Conservation (phyloP, 2,329 filamentous ascomycete genomes). For the Ophiostoma piceae region DNA sequence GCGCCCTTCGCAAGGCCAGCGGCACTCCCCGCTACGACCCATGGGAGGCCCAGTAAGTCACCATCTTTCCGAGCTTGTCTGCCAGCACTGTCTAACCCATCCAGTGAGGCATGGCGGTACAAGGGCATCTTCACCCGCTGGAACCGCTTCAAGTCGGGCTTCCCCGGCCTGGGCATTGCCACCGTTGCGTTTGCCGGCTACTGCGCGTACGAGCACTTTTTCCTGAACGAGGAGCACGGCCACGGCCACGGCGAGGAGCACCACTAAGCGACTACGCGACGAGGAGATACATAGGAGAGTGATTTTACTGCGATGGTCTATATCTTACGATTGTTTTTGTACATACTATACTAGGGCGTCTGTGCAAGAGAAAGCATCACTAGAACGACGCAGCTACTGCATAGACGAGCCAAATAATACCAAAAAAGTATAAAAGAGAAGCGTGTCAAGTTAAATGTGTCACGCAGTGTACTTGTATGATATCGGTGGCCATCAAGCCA, state of each 20-base stretch:
- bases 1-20: slow-evolving; percentile 68
- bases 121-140: slow-evolving; percentile 77
- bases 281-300: neutral
- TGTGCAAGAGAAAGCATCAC: neutral
- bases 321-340: slow-evolving; percentile 16
- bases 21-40: slow-evolving; percentile 59
- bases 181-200: slow-evolving; percentile 87
- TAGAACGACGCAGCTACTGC: neutral
- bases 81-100: neutral
- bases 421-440: neutral
- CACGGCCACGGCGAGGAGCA: slow-evolving; percentile 53
- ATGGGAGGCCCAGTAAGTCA: slow-evolving; percentile 59
- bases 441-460: neutral
- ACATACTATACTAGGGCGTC: slow-evolving; percentile 16
- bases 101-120: slow-evolving; percentile 92
- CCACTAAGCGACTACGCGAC: slow-evolving; percentile 41
- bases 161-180: slow-evolving; percentile 89
- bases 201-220: slow-evolving; percentile 83
- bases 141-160: slow-evolving; percentile 80
- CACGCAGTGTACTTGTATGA: neutral
- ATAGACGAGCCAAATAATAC: slow-evolving; percentile 11
- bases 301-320: slow-evolving; percentile 11
- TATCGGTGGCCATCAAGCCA: neutral
- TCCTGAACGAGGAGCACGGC: slow-evolving; percentile 63
- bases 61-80: neutral